phyloP scores from a whole-genome alignment of 768 basidiomycete species.

The Calocera cornea region DNA sequence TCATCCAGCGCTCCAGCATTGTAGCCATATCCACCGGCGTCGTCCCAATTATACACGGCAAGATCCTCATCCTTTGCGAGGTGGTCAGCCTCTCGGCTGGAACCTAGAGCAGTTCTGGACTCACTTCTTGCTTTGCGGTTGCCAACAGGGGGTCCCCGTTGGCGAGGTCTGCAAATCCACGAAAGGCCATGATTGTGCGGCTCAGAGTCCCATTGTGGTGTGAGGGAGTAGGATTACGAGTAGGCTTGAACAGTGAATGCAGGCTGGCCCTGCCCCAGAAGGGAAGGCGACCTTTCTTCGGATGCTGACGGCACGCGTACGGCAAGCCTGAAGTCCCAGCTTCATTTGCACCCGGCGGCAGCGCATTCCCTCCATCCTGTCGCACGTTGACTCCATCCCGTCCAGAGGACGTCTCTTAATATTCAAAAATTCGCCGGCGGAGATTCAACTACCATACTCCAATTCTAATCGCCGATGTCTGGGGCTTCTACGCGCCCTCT shows the following conservation, averaged over 20 bases:
- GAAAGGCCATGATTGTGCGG: neutral
- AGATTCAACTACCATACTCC: too few relatives aligned
- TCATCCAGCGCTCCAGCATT: conserved; percentile 82
- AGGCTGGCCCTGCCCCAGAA: neutral
- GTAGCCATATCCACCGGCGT: conserved; percentile 61
- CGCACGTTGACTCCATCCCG: too few relatives aligned
- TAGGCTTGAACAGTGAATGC: neutral
- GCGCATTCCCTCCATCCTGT: too few relatives aligned
- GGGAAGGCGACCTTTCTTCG: neutral
- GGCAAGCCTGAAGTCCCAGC: too few relatives aligned
- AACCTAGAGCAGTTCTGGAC: neutral
- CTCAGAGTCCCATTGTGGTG: neutral
- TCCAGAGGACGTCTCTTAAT: too few relatives aligned
- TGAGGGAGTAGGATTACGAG: neutral
- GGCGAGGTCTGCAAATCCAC: neutral
- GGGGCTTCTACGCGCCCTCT: too few relatives aligned
- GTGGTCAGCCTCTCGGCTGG: neutral
- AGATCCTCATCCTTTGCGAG: conserved; percentile 49
- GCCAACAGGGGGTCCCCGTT: neutral
- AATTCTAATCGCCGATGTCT: too few relatives aligned
- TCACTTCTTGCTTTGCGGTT: neutral
- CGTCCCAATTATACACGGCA: conserved; percentile 72
- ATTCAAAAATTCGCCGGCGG: too few relatives aligned
- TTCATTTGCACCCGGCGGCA: too few relatives aligned
- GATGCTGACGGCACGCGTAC: conserved; percentile 6